Evolutionary conservation across 768 basidiomycete species (phyloP), one percentile per base, ranked within the genome.

Genomic region (Nidula microcarpa): DNA sequence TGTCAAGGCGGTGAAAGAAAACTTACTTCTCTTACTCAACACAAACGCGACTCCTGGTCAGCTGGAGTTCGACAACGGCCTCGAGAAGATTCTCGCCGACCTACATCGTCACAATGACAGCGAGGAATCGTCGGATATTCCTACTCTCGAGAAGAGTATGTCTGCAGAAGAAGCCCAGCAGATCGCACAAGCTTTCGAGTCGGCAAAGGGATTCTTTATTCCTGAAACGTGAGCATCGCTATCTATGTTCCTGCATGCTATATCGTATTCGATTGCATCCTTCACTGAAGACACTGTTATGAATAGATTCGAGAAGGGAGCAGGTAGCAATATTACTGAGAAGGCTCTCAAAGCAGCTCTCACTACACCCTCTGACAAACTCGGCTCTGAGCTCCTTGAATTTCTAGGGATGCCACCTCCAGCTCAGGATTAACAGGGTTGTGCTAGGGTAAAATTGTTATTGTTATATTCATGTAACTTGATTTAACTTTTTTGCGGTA

Each of bases 341-440:
- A 41, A 41, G 16, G 39, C 39, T 11, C 39, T 41, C 13, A 13
- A 35, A 14, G 55, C 57, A 30, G 58, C 68, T 7, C 63, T 59
- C 43, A 65, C 39, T 65, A 2, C 55, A 54, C n/a, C 52, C 64
- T 18, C 43, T 50, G 32, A 48, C 57, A 53, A 36, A 50, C 54
- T n/a, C 37, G 49, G 23, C 44, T 52, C 49, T 53, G 39, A 33
- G 33, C 52, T 41, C 13, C 16, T 11, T 41, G 39, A 11, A 16
- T 41, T 41, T 41, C 16, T 41, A 4, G 16, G 16, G 39, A 41
- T 41, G 11, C 16, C 4, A 16, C 39, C 39, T 16, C 39, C 39
- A 16, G 39, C 16, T 11, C 39, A 11, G 39, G 4, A 23, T 23
- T 41, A 16, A 41, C 11, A 11, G 3, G 16, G 39, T 41, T 41